These are phyloP conservation scores for Fusarium abutilonis DNA, from an alignment of 2,329 filamentous ascomycete species.

Conservation along the genomic window DNA sequence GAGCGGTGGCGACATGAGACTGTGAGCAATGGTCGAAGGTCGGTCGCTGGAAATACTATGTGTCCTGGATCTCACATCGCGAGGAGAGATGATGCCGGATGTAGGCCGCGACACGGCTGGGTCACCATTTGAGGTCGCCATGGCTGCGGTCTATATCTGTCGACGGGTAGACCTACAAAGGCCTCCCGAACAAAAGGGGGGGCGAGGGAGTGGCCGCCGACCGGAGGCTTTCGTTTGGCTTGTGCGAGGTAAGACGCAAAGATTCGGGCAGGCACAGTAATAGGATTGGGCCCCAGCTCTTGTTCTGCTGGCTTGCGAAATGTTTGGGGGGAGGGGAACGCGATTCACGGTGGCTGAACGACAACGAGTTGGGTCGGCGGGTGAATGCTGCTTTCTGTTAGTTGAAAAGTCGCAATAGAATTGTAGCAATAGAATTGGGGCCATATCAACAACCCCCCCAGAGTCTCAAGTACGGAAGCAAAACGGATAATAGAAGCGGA, in stretches of 20 bases:
- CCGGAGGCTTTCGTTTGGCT: constrained; percentile 27
- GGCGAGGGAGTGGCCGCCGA: constrained; percentile 30
- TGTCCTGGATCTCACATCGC: constrained; percentile 58
- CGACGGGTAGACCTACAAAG: constrained; percentile 37
- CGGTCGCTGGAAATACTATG: constrained; percentile 77
- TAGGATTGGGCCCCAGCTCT: constrained; percentile 26
- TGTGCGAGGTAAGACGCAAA: constrained; percentile 36
- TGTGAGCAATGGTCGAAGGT: constrained; percentile 67
- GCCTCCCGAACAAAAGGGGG: constrained; percentile 33
- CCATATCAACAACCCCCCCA: constrained; percentile 13
- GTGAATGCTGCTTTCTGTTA: constrained; percentile 41
- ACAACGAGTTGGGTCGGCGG: constrained; percentile 20
- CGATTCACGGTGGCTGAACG: constrained; percentile 32
- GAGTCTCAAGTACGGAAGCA: constrained; percentile 31
- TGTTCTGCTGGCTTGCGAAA: constrained; percentile 25
- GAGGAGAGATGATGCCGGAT: constrained; percentile 49
- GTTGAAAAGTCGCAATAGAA: constrained; percentile 29
- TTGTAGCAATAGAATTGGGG: constrained; percentile 21
- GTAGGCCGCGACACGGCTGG: constrained; percentile 48
- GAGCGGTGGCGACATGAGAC: constrained; percentile 72
- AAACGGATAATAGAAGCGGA: constrained; percentile 35
- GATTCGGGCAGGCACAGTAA: constrained; percentile 31
- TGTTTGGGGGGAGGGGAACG: constrained; percentile 13
- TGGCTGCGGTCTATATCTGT: constrained; percentile 41
- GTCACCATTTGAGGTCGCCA: constrained; percentile 45